phyloP scores from a whole-genome alignment of 352 stramenopile genomes.

The Phytophthora cactorum region DNA sequence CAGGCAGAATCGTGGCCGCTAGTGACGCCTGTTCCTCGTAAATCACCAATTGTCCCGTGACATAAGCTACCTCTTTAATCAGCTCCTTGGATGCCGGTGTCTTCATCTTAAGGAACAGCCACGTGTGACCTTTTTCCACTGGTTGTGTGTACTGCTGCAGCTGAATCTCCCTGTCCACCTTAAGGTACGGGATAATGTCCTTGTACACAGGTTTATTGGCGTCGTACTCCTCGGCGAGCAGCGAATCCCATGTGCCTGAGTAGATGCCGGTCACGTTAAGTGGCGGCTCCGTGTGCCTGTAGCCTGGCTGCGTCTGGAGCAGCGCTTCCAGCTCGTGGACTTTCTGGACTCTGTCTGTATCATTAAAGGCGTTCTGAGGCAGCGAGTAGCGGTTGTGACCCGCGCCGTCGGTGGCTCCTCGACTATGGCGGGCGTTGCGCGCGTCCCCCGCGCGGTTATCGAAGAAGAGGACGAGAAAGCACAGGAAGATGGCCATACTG shows the following conservation, averaged over 20 bases:
- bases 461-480: constrained; percentile 89
- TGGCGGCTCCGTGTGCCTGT: constrained; percentile 43
- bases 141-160: constrained; percentile 80
- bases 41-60: constrained; percentile 83
- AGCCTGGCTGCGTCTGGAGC: constrained; percentile 54
- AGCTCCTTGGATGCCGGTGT: constrained; percentile 70
- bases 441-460: constrained; percentile 71
- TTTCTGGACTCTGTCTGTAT: constrained; percentile 60
- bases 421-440: constrained; percentile 34
- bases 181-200: constrained; percentile 81
- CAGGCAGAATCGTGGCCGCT: constrained; percentile 77
- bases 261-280: constrained; percentile 86
- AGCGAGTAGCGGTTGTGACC: constrained; percentile 49
- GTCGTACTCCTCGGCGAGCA: constrained; percentile 66
- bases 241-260: constrained; percentile 72
- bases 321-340: constrained; percentile 58
- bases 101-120: constrained; percentile 87
- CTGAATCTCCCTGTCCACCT: constrained; percentile 76
- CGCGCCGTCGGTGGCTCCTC: constrained; percentile 11
- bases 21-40: constrained; percentile 84
- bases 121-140: constrained; percentile 74
- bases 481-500: constrained; percentile 88
- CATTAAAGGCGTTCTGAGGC: constrained; percentile 61
- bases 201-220: constrained; percentile 58
- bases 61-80: constrained; percentile 72